These are phyloP conservation scores for Cyberlindnera amylophila DNA, from an alignment of 805 yeast species.

Conservation along the genomic window DNA sequence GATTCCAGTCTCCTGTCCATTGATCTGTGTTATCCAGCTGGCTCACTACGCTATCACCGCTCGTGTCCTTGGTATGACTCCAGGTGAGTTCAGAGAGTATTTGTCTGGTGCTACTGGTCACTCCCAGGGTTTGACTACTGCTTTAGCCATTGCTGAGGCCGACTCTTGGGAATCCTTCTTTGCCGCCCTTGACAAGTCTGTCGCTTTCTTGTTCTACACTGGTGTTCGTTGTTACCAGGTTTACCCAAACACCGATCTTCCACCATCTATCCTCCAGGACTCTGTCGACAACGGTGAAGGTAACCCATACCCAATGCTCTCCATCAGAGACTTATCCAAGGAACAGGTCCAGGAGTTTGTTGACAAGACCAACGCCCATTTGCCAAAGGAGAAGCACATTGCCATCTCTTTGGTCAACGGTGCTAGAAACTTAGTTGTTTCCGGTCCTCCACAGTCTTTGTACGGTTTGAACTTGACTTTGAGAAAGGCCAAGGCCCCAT, in stretches of 20 bases:
- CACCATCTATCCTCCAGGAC: slow-evolving; percentile 91
- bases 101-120: slow-evolving; percentile 83
- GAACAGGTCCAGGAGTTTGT: slow-evolving; percentile 78
- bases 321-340: slow-evolving; percentile 81
- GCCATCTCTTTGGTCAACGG: slow-evolving; percentile 91
- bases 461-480: slow-evolving; percentile 91
- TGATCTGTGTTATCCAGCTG: slow-evolving; percentile 92
- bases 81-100: slow-evolving; percentile 76
- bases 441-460: slow-evolving; percentile 97
- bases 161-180: slow-evolving; percentile 84
- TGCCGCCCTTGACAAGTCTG: slow-evolving; percentile 68
- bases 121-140: slow-evolving; percentile 89
- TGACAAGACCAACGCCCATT: slow-evolving; percentile 84
- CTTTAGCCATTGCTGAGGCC: slow-evolving; percentile 81
- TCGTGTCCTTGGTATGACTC: slow-evolving; percentile 77
- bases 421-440: slow-evolving; percentile 89
- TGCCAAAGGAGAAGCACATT: slow-evolving; percentile 88
- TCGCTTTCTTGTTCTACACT: slow-evolving; percentile 83
- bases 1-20: slow-evolving; percentile 95
- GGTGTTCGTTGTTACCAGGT: slow-evolving; percentile 88
- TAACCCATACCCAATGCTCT: slow-evolving; percentile 94
- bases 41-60: slow-evolving; percentile 90
- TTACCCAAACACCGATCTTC: slow-evolving; percentile 90
- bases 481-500: slow-evolving; percentile 90
- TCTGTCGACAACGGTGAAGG: slow-evolving; percentile 94